phyloP scores from a whole-genome alignment of 768 basidiomycete genomes.

The Podaxis mareebaensis region DNA sequence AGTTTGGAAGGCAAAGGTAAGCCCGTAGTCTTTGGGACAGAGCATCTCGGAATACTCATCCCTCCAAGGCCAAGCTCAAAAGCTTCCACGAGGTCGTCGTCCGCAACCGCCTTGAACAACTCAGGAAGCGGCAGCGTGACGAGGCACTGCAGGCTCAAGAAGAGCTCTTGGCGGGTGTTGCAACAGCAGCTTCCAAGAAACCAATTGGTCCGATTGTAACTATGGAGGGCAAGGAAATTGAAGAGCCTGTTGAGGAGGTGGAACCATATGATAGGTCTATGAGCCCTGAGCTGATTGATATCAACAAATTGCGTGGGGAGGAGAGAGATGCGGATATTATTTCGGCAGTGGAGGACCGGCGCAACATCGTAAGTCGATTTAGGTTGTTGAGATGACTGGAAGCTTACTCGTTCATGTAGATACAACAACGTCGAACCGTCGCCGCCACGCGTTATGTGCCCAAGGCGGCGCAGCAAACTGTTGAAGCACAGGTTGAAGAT shows the following conservation, averaged over 20 bases:
- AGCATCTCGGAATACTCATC: constrained; percentile 15
- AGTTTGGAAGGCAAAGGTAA: constrained; percentile 96
- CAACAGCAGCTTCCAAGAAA: constrained; percentile 50
- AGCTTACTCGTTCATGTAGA: constrained; percentile 40
- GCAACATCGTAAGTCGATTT: constrained; percentile 54
- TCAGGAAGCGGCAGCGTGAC: constrained; percentile 93
- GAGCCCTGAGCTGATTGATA: constrained; percentile 80
- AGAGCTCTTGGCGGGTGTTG: constrained; percentile 82
- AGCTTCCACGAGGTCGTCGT: constrained; percentile 95
- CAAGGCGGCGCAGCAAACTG: constrained; percentile 60
- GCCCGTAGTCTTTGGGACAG: background rate
- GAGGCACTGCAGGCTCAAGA: constrained; percentile 94
- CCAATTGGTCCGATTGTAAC: constrained; percentile 34
- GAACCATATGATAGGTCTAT: constrained; percentile 85
- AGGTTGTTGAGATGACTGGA: background rate
- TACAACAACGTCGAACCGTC: constrained; percentile 77
- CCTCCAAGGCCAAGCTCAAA: constrained; percentile 79
- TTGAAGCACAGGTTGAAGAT: constrained; percentile 60
- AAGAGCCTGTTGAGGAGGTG: constrained; percentile 54
- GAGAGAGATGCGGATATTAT: constrained; percentile 83
- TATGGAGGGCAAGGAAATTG: constrained; percentile 32
- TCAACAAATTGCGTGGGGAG: constrained; percentile 67
- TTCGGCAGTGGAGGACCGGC: constrained; percentile 63
- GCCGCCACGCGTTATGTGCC: constrained; percentile 88
- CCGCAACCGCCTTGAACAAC: constrained; percentile 92